phyloP scores from a whole-genome alignment of 345 rosid genomes.

The Populus alba region DNA sequence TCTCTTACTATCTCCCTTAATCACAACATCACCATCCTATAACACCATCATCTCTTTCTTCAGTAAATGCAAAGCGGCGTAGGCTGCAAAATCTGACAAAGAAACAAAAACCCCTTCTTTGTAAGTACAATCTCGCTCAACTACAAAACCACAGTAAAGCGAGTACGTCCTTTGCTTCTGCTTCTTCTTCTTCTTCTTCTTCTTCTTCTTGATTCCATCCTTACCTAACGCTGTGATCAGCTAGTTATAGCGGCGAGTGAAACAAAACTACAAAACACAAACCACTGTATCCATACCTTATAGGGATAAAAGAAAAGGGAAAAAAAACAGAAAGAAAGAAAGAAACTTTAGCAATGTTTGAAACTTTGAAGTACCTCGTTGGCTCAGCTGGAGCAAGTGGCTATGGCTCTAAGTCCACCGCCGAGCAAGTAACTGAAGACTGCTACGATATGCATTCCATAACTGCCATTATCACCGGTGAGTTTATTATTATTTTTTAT shows the following conservation, averaged over 20 bases:
- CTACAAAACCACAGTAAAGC: not conserved
- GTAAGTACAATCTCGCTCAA: not conserved
- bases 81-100: conserved; percentile 39
- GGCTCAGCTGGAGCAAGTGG: conserved; percentile 82
- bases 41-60: not conserved
- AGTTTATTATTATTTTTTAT: not conserved
- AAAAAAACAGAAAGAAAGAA: not conserved
- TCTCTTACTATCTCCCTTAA: not conserved
- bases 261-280: not conserved
- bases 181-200: no score
- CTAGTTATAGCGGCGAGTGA: not conserved
- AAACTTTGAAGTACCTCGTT: conserved; percentile 64
- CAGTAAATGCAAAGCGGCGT: conserved; percentile 38
- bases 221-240: not conserved
- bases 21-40: not conserved
- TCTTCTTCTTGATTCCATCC: not conserved
- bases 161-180: not conserved
- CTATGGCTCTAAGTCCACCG: conserved; percentile 87
- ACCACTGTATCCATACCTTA: not conserved
- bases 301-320: not conserved
- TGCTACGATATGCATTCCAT: conserved; percentile 53
- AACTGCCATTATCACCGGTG: conserved; percentile 91
- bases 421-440: conserved; percentile 65
- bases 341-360: conserved; percentile 46
- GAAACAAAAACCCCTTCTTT: not conserved